Evolutionary conservation across 768 basidiomycete genomes (phyloP).

Genomic region (Tricholoma terreum): DNA sequence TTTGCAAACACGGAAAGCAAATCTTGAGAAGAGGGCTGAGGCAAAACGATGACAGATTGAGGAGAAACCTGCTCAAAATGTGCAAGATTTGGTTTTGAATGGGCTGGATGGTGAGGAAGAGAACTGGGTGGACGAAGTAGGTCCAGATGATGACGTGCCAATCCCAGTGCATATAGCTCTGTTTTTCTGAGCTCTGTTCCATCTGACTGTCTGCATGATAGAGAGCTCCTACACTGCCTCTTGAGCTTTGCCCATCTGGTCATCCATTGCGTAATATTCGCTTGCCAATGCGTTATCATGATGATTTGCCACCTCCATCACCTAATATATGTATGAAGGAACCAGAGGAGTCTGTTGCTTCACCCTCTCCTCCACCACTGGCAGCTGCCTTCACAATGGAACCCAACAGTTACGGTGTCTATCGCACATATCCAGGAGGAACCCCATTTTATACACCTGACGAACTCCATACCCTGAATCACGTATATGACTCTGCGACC

Average conservation of each 20-base stretch:
- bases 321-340: background rate
- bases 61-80: background rate
- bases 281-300: background rate
- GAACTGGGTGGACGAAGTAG: background rate
- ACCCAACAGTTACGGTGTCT: slow-evolving; percentile 3
- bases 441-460: slow-evolving; percentile 2
- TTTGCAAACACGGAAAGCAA: background rate
- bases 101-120: background rate
- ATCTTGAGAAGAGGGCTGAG: background rate
- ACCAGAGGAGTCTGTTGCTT: background rate
- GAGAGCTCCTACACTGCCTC: background rate
- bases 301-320: background rate
- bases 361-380: background rate
- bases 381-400: background rate
- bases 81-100: background rate
- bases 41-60: background rate
- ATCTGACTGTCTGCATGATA: too few relatives aligned
- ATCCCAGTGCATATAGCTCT: background rate
- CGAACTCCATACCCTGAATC: background rate
- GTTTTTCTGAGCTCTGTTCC: background rate
- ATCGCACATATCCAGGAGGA: slow-evolving; percentile 1
- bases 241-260: background rate
- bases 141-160: too few relatives aligned
- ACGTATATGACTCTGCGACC: background rate
- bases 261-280: background rate